These are phyloP conservation scores for Colletotrichum filicis DNA, from an alignment of 2,329 filamentous ascomycete species.

Conservation along the genomic window DNA sequence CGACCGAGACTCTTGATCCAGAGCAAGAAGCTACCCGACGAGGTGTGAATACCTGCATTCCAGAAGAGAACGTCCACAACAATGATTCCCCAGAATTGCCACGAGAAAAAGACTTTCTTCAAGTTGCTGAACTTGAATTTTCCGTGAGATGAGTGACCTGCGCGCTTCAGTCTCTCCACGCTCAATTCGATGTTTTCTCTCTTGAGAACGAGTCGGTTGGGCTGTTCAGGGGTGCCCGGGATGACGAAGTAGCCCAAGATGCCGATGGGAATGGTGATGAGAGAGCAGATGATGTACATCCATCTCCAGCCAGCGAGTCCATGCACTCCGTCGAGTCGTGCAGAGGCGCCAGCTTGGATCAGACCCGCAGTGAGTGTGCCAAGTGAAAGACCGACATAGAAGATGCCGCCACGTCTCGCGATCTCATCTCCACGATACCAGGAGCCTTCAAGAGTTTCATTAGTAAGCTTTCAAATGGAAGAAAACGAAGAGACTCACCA, in stretches of 20 bases:
- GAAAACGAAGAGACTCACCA: slow-evolving; percentile 37
- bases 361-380: slow-evolving; percentile 57
- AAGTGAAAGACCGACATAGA: slow-evolving; percentile 55
- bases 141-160: slow-evolving; percentile 53
- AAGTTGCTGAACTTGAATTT: slow-evolving; percentile 47
- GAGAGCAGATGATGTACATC: slow-evolving; percentile 58
- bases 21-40: slow-evolving; percentile 47
- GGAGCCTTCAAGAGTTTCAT: slow-evolving; percentile 53
- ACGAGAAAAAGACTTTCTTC: slow-evolving; percentile 49
- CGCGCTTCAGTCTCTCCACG: slow-evolving; percentile 45
- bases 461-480: slow-evolving; percentile 38
- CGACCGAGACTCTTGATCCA: slow-evolving; percentile 54
- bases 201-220: slow-evolving; percentile 42
- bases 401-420: slow-evolving; percentile 53
- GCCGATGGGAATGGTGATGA: slow-evolving; percentile 54
- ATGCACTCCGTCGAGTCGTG: slow-evolving; percentile 52
- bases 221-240: slow-evolving; percentile 44
- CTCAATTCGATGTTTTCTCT: slow-evolving; percentile 40
- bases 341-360: slow-evolving; percentile 56
- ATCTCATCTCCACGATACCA: slow-evolving; percentile 60
- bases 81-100: slow-evolving; percentile 50
- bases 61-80: slow-evolving; percentile 56
- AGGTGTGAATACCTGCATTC: slow-evolving; percentile 55
- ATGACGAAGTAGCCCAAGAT: slow-evolving; percentile 52
- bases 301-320: slow-evolving; percentile 57